Base-by-base conservation (phyloP, 2,329 filamentous ascomycete genomes). In the Mycosphaerella sp. region DNA sequence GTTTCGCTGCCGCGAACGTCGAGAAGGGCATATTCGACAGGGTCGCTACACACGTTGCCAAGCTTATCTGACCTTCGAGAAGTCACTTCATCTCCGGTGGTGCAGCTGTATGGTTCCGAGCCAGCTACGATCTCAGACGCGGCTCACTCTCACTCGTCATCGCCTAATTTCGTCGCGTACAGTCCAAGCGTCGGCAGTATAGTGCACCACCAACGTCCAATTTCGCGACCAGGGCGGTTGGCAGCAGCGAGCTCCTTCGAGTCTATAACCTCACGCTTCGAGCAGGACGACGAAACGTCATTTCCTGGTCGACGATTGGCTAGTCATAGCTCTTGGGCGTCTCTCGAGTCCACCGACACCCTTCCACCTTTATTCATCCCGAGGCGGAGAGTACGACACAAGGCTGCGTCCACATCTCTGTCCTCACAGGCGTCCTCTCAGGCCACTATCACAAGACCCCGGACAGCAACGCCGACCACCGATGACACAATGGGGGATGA, bases 291-390 rank as follows among this genome's bases (percentile, higher is more conserved):
- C 52, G 45, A 59, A 4, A 45, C 59, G 8, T 60, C 61, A 6
- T 50, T 54, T 12, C 60, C 57, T 21, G 60, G 54, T 23, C 60
- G 53, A 34, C 61, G 58, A 45, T 48, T 63, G 34, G 57, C 61
- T 8, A 57, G 48, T 10, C 61, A 51, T 54, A 59, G 51, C 49
- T 67, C 66, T 21, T 62, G 57, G 48, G 58, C 58, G 14, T 66
- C 63, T 39, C 60, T 51, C 46, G 54, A 50, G 4, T 62, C 64
- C 8, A 54, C 57, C 45, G 66, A 66, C 41, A 64, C 65, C 10
- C 58, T 68, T 8, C 64, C 67, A 32, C 62, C 67, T n/a, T 54
- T 71, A n/a, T 57, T 63, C 21, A 61, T 70, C 14, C 64, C 68
- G 5, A 65, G 62, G 51, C 69, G 66, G 54, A 60, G 67, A 55